Conservation (phyloP, 257 asterid species). For the Avicennia marina region DNA sequence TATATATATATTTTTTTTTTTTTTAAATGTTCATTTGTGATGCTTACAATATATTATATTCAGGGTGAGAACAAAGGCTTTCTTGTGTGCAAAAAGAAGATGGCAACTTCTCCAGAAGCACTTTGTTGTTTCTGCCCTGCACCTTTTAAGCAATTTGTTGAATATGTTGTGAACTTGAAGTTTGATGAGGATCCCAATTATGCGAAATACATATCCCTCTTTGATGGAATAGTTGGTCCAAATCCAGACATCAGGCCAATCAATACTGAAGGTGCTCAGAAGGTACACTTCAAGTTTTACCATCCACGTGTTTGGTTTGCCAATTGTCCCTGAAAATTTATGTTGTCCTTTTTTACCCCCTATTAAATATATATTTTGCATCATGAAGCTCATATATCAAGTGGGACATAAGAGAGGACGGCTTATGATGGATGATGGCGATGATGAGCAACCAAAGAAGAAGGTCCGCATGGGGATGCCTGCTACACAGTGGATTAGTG, state of each 20-base stretch:
- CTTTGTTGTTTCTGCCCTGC: constrained; percentile 49
- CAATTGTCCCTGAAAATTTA: not conserved
- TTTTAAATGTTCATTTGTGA: not conserved
- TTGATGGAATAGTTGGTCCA: constrained; percentile 56
- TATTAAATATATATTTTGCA: not conserved
- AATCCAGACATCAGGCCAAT: constrained; percentile 52
- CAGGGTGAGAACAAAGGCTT: constrained; percentile 57
- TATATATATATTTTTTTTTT: too few relatives aligned
- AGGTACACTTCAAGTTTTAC: constrained; percentile 25
- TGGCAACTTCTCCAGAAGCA: constrained; percentile 51
- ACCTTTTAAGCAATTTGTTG: constrained; percentile 47
- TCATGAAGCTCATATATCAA: constrained; percentile 38
- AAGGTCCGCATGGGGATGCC: constrained; percentile 59
- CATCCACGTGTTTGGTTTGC: not conserved
- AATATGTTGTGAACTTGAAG: constrained; percentile 48
- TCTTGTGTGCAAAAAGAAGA: constrained; percentile 57
- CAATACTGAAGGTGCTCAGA: constrained; percentile 60
- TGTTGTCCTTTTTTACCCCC: constrained; percentile 1
- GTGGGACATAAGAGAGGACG: constrained; percentile 61
- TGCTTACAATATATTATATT: constrained; percentile 8
- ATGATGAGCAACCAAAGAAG: constrained; percentile 51
- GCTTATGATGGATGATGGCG: constrained; percentile 42
- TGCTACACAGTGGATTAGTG: constrained; percentile 60
- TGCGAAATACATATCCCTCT: constrained; percentile 45
- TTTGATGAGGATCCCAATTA: constrained; percentile 63